Percentiles rank a stretch among this genome's conserved stretches.
phyloP scores from a whole-genome alignment of 2,329 filamentous ascomycete genomes.

The Xylariaceae sp. region DNA sequence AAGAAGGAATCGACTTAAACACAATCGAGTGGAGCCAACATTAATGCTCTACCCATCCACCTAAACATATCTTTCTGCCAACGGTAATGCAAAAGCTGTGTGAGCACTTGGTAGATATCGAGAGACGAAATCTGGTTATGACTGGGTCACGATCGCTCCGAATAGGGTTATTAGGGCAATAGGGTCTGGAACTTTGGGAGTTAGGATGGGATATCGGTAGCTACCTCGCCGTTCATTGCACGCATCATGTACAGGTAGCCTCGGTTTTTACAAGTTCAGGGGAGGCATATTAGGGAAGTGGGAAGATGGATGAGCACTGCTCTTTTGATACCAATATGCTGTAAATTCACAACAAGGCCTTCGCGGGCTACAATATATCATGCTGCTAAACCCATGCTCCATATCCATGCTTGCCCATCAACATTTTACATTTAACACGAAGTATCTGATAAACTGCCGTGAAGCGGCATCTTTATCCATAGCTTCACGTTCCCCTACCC shows the following conservation, averaged over 20 bases:
- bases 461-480: too few species aligned
- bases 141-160: conserved; percentile 2
- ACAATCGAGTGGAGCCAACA: conserved; percentile 99
- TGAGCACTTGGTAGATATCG: not conserved
- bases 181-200: conserved; percentile 20
- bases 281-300: conserved; percentile 8
- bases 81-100: not conserved
- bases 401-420: not conserved
- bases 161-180: not conserved
- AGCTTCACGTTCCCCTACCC: too few species aligned
- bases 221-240: conserved; percentile 16
- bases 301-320: not conserved
- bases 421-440: not conserved
- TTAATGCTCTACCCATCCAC: conserved; percentile 47
- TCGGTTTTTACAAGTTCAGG: conserved; percentile 2
- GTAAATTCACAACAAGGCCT: conserved; percentile 12
- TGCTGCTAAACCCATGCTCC: not conserved
- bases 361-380: not conserved
- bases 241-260: conserved; percentile 5
- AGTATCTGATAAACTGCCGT: too few species aligned
- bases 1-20: conserved; percentile 93
- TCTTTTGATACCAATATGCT: conserved; percentile 10
- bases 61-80: not conserved
- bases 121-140: not conserved
- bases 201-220: conserved; percentile 9